Conservation (phyloP, 495 filamentous ascomycete genomes). For the Lichenothelia convexa region DNA sequence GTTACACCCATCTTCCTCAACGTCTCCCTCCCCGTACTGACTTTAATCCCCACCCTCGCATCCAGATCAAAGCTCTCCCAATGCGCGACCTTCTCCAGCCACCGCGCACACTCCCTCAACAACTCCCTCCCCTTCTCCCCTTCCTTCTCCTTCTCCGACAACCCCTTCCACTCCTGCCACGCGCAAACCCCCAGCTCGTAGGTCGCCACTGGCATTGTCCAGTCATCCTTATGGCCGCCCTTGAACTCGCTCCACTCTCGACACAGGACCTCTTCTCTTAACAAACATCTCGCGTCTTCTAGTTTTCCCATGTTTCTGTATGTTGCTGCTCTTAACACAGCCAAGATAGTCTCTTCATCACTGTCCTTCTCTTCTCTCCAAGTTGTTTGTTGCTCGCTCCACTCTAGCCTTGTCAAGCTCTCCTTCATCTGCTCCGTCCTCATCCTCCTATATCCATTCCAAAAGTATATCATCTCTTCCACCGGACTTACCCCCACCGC, state of each 20-base stretch:
- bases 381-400: slow-evolving; percentile 40
- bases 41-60: slow-evolving; percentile 65
- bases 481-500: slow-evolving; percentile 67
- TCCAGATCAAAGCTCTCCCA: slow-evolving; percentile 85
- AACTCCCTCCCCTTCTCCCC: slow-evolving; percentile 28
- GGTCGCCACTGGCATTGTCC: slow-evolving; percentile 58
- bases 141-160: slow-evolving; percentile 15
- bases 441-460: slow-evolving; percentile 74
- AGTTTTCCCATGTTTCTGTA: slow-evolving; percentile 41
- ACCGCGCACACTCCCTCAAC: slow-evolving; percentile 47
- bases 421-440: slow-evolving; percentile 39
- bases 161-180: slow-evolving; percentile 70
- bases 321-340: slow-evolving; percentile 48
- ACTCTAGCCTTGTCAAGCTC: slow-evolving; percentile 43
- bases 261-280: slow-evolving; percentile 40
- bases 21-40: slow-evolving; percentile 63
- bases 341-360: slow-evolving; percentile 62
- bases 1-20: too few relatives aligned
- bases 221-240: slow-evolving; percentile 60
- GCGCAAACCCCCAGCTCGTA: slow-evolving; percentile 77
- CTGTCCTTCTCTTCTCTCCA: slow-evolving; percentile 39
- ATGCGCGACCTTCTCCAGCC: slow-evolving; percentile 57
- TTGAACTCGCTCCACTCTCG: slow-evolving; percentile 55
- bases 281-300: slow-evolving; percentile 42
- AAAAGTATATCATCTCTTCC: slow-evolving; percentile 93